Evolutionary conservation across 140 eudicot species (phyloP).

Genomic region (Anethum foeniculum): DNA sequence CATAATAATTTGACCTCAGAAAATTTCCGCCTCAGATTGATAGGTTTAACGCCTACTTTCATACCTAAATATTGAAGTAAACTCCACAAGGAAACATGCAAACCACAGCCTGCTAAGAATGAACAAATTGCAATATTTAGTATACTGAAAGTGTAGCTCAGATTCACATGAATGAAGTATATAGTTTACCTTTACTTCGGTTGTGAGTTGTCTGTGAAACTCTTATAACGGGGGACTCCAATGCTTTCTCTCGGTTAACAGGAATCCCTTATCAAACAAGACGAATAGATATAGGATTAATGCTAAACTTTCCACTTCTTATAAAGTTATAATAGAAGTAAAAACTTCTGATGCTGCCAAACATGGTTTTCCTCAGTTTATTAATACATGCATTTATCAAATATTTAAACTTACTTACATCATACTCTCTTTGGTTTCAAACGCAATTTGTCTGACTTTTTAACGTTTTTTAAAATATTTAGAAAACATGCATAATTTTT

Average conservation of each 20-base stretch:
- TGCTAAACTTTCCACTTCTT: neutral
- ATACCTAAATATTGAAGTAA: neutral
- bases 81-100: slow-evolving; percentile 1
- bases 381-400: too few species aligned
- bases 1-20: neutral
- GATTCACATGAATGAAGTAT: neutral
- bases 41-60: neutral
- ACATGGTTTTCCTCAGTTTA: too few species aligned
- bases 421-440: neutral
- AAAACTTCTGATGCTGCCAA: neutral
- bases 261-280: slow-evolving; percentile 5
- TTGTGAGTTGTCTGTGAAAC: neutral
- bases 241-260: slow-evolving; percentile 6
- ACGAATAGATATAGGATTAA: neutral
- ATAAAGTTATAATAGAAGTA: neutral
- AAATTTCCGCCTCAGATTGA: neutral
- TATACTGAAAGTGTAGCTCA: neutral
- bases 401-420: too few species aligned
- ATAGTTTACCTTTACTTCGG: neutral
- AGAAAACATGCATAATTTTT: neutral
- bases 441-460: too few species aligned
- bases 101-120: neutral
- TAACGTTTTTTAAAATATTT: too few species aligned
- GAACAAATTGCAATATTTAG: neutral
- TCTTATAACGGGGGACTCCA: neutral